A percentile compares a stretch with the other conserved stretches of the same genome.
Evolutionary conservation across 768 basidiomycete genomes (phyloP).

Genomic region (Fomitopsis pulvina): DNA sequence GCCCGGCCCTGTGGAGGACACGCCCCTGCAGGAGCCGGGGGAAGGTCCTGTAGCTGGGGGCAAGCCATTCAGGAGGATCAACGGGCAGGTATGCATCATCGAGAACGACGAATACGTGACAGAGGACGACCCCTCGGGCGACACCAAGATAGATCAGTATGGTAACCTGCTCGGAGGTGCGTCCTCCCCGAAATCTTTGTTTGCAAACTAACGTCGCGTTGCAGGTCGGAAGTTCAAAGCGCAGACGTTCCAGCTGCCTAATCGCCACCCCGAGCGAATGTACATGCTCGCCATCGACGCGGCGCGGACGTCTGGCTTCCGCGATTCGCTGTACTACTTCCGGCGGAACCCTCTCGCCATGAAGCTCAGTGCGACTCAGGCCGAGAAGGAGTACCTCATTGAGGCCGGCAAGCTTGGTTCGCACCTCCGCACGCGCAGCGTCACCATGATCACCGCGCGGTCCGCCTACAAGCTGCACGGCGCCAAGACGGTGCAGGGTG

Average conservation of each 20-base stretch:
- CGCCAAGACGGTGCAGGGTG: conserved; percentile 82
- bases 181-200: not conserved
- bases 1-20: conserved; percentile 6
- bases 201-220: not conserved
- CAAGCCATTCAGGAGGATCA: conserved; percentile 68
- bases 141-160: conserved; percentile 83
- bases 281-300: conserved; percentile 99
- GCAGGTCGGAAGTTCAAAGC: conserved; percentile 89
- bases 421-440: conserved; percentile 84
- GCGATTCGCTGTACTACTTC: conserved; percentile 98
- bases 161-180: conserved; percentile 83
- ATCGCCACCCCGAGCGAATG: conserved; percentile 72
- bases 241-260: conserved; percentile 79
- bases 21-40: conserved; percentile 21
- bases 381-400: conserved; percentile 92
- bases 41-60: conserved; percentile 38
- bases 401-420: conserved; percentile 81
- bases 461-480: conserved; percentile 95
- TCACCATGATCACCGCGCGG: conserved; percentile 87
- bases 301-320: conserved; percentile 90
- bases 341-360: conserved; percentile 84
- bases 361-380: conserved; percentile 84
- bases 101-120: conserved; percentile 88
- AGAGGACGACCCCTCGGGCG: conserved; percentile 77
- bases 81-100: conserved; percentile 68